Evolutionary conservation across 495 filamentous ascomycete species (phyloP).

Genomic region (Trichocladium antarcticum): DNA sequence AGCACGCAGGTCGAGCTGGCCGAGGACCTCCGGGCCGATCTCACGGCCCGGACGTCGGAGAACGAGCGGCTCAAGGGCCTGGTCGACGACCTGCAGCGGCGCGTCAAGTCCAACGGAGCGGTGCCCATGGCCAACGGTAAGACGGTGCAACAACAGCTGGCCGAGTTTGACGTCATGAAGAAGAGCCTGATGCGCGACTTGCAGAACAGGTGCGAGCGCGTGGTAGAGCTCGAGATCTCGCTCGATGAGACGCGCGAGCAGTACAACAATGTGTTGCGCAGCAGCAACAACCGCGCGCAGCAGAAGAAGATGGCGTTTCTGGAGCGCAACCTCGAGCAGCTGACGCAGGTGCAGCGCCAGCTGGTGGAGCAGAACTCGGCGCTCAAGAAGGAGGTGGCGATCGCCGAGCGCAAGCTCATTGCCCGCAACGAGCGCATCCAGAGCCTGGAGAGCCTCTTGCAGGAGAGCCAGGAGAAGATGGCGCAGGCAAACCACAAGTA

Average conservation of each 20-base stretch:
- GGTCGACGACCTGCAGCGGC: constrained; percentile 65
- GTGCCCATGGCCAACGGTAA: constrained; percentile 61
- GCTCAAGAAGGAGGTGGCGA: constrained; percentile 97
- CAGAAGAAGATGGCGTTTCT: constrained; percentile 99
- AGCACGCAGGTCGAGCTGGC: constrained; percentile 57
- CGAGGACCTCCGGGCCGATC: constrained; percentile 61
- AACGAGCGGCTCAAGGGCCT: constrained; percentile 61
- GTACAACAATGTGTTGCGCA: constrained; percentile 93
- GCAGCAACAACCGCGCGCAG: constrained; percentile 92
- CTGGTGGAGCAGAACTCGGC: constrained; percentile 93
- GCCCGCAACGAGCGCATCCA: constrained; percentile 94
- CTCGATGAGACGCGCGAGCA: constrained; percentile 95
- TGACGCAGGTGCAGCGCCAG: constrained; percentile 93
- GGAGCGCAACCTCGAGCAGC: constrained; percentile 93
- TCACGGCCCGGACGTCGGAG: constrained; percentile 61
- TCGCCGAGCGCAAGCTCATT: constrained; percentile 92
- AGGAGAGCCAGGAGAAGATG: constrained; percentile 95
- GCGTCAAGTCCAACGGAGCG: constrained; percentile 47
- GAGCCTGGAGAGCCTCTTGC: constrained; percentile 78
- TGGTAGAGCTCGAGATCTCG: constrained; percentile 94
- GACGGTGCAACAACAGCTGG: constrained; percentile 92
- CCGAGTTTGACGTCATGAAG: constrained; percentile 98
- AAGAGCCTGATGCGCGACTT: constrained; percentile 97
- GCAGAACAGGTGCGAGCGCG: constrained; percentile 94
- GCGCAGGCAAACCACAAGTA: constrained; percentile 93